Evolutionary conservation across 495 filamentous ascomycete genomes (phyloP).

Genomic region (Penicillium roqueforti): DNA sequence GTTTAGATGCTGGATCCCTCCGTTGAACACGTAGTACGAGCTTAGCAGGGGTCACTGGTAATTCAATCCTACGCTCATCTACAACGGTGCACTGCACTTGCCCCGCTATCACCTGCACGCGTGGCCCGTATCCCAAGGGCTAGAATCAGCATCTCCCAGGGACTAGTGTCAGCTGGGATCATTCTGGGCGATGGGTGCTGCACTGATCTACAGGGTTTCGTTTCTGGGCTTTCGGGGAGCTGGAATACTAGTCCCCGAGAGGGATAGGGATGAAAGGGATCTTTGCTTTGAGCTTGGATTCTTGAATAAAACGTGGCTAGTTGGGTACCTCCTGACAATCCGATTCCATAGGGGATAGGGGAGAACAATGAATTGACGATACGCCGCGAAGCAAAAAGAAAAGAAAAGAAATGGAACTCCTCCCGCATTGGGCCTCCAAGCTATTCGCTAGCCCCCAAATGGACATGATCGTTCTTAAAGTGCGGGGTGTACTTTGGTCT

Average conservation of each 20-base stretch:
- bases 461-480: not conserved
- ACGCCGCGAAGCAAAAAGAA: not conserved
- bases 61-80: constrained; percentile 8
- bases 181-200: constrained; percentile 2
- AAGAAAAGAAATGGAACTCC: not conserved
- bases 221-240: constrained; percentile 11
- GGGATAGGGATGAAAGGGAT: not conserved
- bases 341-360: too few relatives aligned
- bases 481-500: constrained; percentile 11
- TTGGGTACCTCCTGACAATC: too few relatives aligned
- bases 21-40: not conserved
- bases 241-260: constrained; percentile 14
- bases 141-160: constrained; percentile 6
- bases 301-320: too few relatives aligned
- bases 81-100: not conserved
- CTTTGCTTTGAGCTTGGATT: not conserved
- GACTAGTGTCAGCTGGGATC: not conserved
- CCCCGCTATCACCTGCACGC: not conserved
- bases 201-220: constrained; percentile 19
- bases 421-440: not conserved
- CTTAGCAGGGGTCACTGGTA: too few relatives aligned
- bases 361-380: not conserved
- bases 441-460: not conserved
- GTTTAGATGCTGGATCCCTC: not conserved
- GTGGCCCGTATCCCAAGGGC: constrained; percentile 18